Evolutionary conservation across 2,329 filamentous ascomycete species (phyloP).

Genomic region (Monilinia fructigena): DNA sequence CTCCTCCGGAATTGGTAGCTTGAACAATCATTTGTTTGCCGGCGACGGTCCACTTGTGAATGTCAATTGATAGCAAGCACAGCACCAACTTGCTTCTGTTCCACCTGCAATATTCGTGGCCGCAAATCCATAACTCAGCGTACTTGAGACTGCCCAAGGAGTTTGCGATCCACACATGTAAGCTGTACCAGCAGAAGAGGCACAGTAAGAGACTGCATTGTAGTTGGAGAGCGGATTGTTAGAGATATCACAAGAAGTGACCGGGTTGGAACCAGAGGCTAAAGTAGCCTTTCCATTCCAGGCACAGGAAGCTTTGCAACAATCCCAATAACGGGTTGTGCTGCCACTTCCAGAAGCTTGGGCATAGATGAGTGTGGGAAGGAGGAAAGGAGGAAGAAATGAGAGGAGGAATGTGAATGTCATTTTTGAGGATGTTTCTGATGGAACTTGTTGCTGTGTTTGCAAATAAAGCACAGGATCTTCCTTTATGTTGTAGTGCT

Average conservation of each 20-base stretch:
- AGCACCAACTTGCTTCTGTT: slow-evolving; percentile 63
- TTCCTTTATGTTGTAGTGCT: not conserved
- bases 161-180: slow-evolving; percentile 61
- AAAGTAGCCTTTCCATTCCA: slow-evolving; percentile 58
- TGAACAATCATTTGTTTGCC: slow-evolving; percentile 66
- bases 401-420: not conserved
- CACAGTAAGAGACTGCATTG: slow-evolving; percentile 53
- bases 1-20: slow-evolving; percentile 61
- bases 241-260: slow-evolving; percentile 42
- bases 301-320: slow-evolving; percentile 68
- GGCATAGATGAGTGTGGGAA: slow-evolving; percentile 27
- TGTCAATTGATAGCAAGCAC: slow-evolving; percentile 57
- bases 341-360: slow-evolving; percentile 32
- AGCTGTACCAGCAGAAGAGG: slow-evolving; percentile 49
- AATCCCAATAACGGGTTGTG: slow-evolving; percentile 58
- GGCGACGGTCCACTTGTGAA: slow-evolving; percentile 50
- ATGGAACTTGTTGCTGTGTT: not conserved
- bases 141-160: slow-evolving; percentile 59
- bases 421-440: slow-evolving; percentile 1
- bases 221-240: slow-evolving; percentile 54
- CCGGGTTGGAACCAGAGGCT: slow-evolving; percentile 36
- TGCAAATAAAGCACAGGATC: not conserved
- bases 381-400: slow-evolving; percentile 28
- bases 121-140: slow-evolving; percentile 62
- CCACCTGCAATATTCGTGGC: slow-evolving; percentile 56